Conservation (phyloP, 2,329 filamentous ascomycete species). For the Huntiella moniliformis region DNA sequence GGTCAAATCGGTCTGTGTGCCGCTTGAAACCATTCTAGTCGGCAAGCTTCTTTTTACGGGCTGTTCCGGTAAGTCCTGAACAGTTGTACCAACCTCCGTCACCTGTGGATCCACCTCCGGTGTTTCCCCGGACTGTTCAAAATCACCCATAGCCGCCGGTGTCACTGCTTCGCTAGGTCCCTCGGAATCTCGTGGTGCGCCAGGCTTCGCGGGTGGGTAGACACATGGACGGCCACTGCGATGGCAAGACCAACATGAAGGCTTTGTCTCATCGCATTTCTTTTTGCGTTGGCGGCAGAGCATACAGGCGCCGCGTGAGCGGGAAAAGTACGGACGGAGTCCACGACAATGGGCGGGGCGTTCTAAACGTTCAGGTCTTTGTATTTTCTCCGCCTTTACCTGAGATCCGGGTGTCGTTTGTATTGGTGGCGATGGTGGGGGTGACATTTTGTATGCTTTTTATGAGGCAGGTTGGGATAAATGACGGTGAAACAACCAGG, state of each 20-base stretch:
- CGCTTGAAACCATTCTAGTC: constrained; percentile 3
- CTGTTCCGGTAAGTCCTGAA: neutral
- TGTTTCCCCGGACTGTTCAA: neutral
- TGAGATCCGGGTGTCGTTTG: no score
- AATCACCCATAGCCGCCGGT: no score
- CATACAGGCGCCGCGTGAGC: constrained; percentile 15
- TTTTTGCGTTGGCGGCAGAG: constrained; percentile 19
- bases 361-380: constrained; percentile 1
- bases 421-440: no score
- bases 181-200: neutral
- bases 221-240: constrained; percentile 10
- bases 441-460: no score
- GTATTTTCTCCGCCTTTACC: no score
- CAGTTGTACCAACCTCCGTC: neutral
- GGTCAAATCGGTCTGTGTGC: constrained; percentile 7
- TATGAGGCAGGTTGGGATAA: no score
- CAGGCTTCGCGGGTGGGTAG: constrained; percentile 6
- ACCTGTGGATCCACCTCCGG: neutral
- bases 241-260: constrained; percentile 13
- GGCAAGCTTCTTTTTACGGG: neutral
- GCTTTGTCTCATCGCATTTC: constrained; percentile 18
- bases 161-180: neutral
- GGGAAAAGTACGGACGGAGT: constrained; percentile 11
- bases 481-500: no score
- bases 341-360: constrained; percentile 8